These are phyloP conservation scores for Periglandula ipomoeae DNA, from an alignment of 2,329 filamentous ascomycete genomes.

Conservation along the genomic window DNA sequence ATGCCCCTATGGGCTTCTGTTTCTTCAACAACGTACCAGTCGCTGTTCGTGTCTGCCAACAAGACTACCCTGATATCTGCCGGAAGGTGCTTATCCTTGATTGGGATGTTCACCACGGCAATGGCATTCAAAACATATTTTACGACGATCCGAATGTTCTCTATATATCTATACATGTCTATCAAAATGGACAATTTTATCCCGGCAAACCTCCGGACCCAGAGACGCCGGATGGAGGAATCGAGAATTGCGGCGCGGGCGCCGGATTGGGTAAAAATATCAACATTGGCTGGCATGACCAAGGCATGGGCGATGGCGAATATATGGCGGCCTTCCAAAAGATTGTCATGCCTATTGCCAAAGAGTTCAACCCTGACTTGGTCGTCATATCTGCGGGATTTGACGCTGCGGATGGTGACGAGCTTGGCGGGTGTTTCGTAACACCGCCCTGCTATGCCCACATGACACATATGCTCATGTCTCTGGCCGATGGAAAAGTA, in stretches of 20 bases:
- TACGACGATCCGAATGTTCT: constrained; percentile 91
- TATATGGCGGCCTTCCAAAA: constrained; percentile 95
- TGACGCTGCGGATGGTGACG: constrained; percentile 88
- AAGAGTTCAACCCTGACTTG: constrained; percentile 87
- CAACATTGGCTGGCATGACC: constrained; percentile 58
- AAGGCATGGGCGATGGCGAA: constrained; percentile 89
- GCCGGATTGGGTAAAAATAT: constrained; percentile 51
- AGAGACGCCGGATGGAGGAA: constrained; percentile 49
- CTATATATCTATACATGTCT: constrained; percentile 92
- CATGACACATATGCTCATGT: constrained; percentile 99
- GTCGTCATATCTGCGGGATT: constrained; percentile 95
- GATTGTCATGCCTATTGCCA: constrained; percentile 91
- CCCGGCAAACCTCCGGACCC: constrained; percentile 55
- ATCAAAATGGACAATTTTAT: constrained; percentile 76
- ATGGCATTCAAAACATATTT: constrained; percentile 93
- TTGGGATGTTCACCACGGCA: constrained; percentile 78
- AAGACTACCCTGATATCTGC: constrained; percentile 68
- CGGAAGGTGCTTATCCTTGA: constrained; percentile 89
- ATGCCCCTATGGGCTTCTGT: constrained; percentile 87
- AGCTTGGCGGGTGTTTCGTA: constrained; percentile 87
- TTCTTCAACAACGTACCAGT: constrained; percentile 97
- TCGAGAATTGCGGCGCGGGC: constrained; percentile 49
- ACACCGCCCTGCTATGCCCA: constrained; percentile 88
- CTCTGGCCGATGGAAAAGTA: constrained; percentile 78
- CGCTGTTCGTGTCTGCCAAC: constrained; percentile 79